Percentiles rank a stretch among this genome's conserved stretches.
These are phyloP conservation scores for Polygonum aviculare DNA, from an alignment of 148 eudicot species.

Conservation along the genomic window DNA sequence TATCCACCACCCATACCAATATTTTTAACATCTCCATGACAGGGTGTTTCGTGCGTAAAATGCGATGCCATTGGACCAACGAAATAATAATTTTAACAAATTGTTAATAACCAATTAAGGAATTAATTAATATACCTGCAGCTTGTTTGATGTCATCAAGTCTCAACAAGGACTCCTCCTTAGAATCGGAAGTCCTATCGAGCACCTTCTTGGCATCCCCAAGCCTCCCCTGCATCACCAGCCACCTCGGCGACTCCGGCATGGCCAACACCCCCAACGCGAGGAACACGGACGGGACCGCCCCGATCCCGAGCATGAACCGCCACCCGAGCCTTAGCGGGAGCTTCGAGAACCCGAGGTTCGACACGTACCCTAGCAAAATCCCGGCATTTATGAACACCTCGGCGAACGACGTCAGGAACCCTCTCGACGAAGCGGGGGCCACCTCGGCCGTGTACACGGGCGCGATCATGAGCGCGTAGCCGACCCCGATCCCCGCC, in stretches of 20 bases:
- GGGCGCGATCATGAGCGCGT: constrained; percentile 47
- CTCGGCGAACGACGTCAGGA: constrained; percentile 39
- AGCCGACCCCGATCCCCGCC: constrained; percentile 49
- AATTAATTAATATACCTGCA: background rate
- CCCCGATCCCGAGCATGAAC: constrained; percentile 45
- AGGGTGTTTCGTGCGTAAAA: no score
- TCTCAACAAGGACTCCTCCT: constrained; percentile 27
- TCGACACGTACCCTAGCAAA: constrained; percentile 36
- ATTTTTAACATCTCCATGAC: no score
- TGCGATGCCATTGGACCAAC: no score
- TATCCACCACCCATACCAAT: no score
- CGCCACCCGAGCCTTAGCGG: constrained; percentile 35
- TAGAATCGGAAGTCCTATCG: constrained; percentile 29
- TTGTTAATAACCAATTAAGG: background rate
- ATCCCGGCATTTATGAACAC: constrained; percentile 28
- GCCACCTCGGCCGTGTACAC: constrained; percentile 46
- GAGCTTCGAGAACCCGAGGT: constrained; percentile 35
- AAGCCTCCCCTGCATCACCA: constrained; percentile 38
- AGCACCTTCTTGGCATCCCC: constrained; percentile 39
- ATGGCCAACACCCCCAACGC: constrained; percentile 32
- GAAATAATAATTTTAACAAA: no score
- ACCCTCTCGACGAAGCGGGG: constrained; percentile 36
- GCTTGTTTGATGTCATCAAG: constrained; percentile 43
- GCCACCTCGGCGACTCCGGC: constrained; percentile 57
- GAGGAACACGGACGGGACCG: constrained; percentile 30